These are phyloP conservation scores for Abortiporus biennis DNA, from an alignment of 1,284 basidiomycete species.

Conservation along the genomic window DNA sequence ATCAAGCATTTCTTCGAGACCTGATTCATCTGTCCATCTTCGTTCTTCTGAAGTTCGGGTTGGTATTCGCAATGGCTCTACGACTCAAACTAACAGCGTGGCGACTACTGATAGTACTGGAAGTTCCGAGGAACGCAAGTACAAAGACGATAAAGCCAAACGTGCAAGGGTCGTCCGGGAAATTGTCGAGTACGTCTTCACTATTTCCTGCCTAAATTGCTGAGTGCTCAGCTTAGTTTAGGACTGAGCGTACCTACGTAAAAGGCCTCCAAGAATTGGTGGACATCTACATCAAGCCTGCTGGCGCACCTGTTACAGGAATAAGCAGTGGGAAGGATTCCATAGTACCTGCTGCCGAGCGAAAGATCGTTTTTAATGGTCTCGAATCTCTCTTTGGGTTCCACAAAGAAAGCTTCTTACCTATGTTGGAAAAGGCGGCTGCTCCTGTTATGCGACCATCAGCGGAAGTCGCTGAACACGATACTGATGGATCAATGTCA, in stretches of 20 bases:
- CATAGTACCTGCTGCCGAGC: slow-evolving; percentile 80
- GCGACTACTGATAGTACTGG: slow-evolving; percentile 67
- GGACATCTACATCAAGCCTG: slow-evolving; percentile 92
- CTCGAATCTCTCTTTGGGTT: slow-evolving; percentile 89
- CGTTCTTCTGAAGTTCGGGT: slow-evolving; percentile 56
- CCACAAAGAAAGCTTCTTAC: slow-evolving; percentile 89
- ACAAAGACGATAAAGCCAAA: slow-evolving; percentile 83
- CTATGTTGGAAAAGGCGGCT: slow-evolving; percentile 76
- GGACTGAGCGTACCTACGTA: slow-evolving; percentile 95
- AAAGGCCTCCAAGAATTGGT: slow-evolving; percentile 89
- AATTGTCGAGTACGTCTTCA: slow-evolving; percentile 70
- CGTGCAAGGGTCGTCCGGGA: slow-evolving; percentile 77
- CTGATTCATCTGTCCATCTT: slow-evolving; percentile 44
- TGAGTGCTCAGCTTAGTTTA: slow-evolving; percentile 22
- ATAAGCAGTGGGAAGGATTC: slow-evolving; percentile 76
- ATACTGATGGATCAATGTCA: slow-evolving; percentile 71
- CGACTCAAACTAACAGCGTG: slow-evolving; percentile 63
- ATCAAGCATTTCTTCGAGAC: slow-evolving; percentile 14
- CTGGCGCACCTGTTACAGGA: slow-evolving; percentile 62
- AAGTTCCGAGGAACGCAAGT: slow-evolving; percentile 66
- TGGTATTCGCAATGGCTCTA: slow-evolving; percentile 49
- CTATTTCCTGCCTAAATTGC: slow-evolving; percentile 7
- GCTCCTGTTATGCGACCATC: slow-evolving; percentile 54
- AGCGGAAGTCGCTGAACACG: slow-evolving; percentile 42
- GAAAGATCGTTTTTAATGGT: slow-evolving; percentile 90